These are phyloP conservation scores for Malus hybrid DNA, from an alignment of 331 rosid genomes.

Conservation along the genomic window DNA sequence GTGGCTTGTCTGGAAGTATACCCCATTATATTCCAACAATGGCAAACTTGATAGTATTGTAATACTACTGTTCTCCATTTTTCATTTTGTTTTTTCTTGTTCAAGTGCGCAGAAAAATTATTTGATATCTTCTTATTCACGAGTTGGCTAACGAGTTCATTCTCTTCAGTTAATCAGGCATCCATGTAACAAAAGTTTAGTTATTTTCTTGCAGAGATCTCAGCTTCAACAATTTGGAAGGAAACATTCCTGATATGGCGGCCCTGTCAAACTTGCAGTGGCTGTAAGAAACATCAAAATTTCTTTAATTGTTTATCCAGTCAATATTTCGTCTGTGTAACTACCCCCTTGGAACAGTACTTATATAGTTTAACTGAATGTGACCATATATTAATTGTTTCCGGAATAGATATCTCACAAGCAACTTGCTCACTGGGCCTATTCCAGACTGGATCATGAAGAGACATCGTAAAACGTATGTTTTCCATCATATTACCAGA, in stretches of 20 bases:
- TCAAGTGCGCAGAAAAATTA: too few species aligned
- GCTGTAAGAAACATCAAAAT: constrained; percentile 9
- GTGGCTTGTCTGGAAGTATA: neutral
- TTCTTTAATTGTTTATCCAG: neutral
- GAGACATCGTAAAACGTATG: neutral
- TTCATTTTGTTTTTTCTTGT: neutral
- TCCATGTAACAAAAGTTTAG: neutral
- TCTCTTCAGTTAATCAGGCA: neutral
- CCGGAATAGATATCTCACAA: constrained; percentile 5
- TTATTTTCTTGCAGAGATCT: constrained; percentile 10
- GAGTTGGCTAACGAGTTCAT: neutral
- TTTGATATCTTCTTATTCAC: neutral
- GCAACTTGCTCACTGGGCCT: constrained; percentile 20
- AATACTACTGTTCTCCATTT: neutral
- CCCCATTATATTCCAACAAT: neutral
- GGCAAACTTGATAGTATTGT: neutral
- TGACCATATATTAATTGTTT: too few species aligned
- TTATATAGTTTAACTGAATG: too few species aligned
- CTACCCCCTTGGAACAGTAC: neutral
- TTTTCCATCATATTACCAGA: neutral
- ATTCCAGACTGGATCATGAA: constrained; percentile 16
- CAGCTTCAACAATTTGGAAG: constrained; percentile 15
- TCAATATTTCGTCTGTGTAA: neutral
- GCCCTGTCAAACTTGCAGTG: neutral
- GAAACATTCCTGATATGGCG: neutral